Evolutionary conservation across 2,329 filamentous ascomycete genomes (phyloP), one percentile per base, ranked within the genome.

Genomic region (Penicillium sp.): DNA sequence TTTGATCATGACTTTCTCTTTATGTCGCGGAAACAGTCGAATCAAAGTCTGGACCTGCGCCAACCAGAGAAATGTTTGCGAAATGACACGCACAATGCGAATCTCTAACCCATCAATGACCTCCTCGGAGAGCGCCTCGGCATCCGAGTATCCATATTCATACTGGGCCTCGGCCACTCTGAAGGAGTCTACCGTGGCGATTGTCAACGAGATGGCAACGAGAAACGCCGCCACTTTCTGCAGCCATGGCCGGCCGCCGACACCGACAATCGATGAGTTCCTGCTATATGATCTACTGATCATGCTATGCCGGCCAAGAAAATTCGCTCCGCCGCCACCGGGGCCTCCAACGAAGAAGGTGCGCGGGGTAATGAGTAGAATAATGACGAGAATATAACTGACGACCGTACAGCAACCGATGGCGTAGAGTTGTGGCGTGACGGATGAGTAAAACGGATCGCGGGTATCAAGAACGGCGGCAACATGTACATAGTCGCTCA

Each of bases 1-100:
- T 78, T 98, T 98, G 77, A 99, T 99, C 64, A 98, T 90, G 52
- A 98, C 88, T 77, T 98, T 98, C 77, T 99, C 95, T 69, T 96
- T 90, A 70, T 98, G 93, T 33, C 95, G 90, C 8, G 95, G 95
- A 66, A 99, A 99, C 1, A 99, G 82, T 52, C 95, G 89, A 66
- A 98, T 98, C 56, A 99, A 78, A 0, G 95, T 99, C 77, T 99
- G 95, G 1, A 96, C 93, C 75, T 99, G 95, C 1, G 95, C 95
- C 39, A 99, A 86, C 93, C 95, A 98, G 29, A 99, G 82, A 73
- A 98, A 98, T 1, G 95, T 93, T 74, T 96, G 92, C 19, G 93
- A 98, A 62, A 99, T 91, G 64, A 98, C 86, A 63, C 93, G 89
- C 58, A 96, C 93, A 58, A 96, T 85, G 65, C 95, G 91, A 63